Evolutionary conservation across 768 basidiomycete genomes (phyloP), one percentile per base, ranked within the genome.

Genomic region (Trametes gibbosa): DNA sequence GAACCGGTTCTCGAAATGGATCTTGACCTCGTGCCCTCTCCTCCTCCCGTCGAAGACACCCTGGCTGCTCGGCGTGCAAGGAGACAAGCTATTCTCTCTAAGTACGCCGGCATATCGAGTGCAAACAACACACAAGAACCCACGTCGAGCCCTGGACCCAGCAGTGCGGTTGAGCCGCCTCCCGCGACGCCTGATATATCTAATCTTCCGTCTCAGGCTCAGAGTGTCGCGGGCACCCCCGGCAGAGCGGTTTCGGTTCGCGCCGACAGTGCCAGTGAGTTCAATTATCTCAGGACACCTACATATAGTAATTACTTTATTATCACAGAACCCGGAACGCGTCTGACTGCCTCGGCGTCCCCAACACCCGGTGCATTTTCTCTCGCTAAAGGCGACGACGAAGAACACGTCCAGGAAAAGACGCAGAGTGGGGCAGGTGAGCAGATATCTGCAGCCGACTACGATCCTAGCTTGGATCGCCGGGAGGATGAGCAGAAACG

Each of bases 381-480:
- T 29, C 77, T 93, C 5, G 84, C 83, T 1, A 93, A 92, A 68
- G 81, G 81, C 43, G 79, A 77, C 23, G 81, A 85, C 19, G 76
- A 81, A 50, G 78, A 79, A 35, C 75, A 81, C 35, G 77, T 75
- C 8, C 78, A 80, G 54, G 75, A 74, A 16, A 77, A 81, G 50
- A 76, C 75, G 39, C 77, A 79, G 62, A 77, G 81, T 49, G 76
- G 73, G 37, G 75, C 74, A 53, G 77, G 70, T 34, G 85, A 89
- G 64, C 90, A 93, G 68, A 79, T 97, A 43, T 90, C 86, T 29
- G 95, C 95, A 21, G 95, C 94, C 45, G 95, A 98, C 73, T 97
- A 97, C 73, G 90, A 98, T 70, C 86, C 89, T 34, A 85, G 81
- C 64, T 69, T 88, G 64, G 96, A 98, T 75, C 82, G 89, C 23